These are phyloP conservation scores for Zhuliangozyma parablackwelliae DNA, from an alignment of 1,139 yeast genomes.

Conservation along the genomic window DNA sequence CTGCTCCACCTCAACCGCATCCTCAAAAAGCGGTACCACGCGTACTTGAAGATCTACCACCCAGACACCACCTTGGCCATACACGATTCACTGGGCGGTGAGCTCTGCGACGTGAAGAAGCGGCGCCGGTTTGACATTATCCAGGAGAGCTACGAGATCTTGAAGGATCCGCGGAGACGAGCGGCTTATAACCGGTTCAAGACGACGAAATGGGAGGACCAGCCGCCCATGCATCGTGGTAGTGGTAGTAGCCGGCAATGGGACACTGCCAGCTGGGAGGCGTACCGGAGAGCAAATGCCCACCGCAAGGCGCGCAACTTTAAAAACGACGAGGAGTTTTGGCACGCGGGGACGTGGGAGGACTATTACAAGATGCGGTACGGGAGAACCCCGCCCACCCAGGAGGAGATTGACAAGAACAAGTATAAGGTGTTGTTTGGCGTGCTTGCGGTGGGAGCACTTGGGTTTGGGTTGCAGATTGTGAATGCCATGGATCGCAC, in stretches of 20 bases:
- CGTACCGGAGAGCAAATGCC: slow-evolving; percentile 37
- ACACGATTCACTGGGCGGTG: slow-evolving; percentile 20
- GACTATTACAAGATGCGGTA: slow-evolving; percentile 49
- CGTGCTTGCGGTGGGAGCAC: slow-evolving; percentile 35
- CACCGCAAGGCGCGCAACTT: slow-evolving; percentile 30
- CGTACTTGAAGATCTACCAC: slow-evolving; percentile 76
- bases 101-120: slow-evolving; percentile 36
- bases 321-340: slow-evolving; percentile 43
- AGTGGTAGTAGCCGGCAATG: slow-evolving; percentile 30
- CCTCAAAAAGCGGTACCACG: slow-evolving; percentile 54
- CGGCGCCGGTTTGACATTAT: slow-evolving; percentile 63
- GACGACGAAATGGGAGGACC: slow-evolving; percentile 25
- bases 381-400: slow-evolving; percentile 35
- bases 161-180: slow-evolving; percentile 52
- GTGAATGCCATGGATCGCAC: slow-evolving; percentile 38
- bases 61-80: slow-evolving; percentile 59
- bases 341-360: slow-evolving; percentile 74
- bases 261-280: slow-evolving; percentile 22
- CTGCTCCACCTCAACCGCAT: slow-evolving; percentile 33
- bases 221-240: background rate
- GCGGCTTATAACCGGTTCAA: slow-evolving; percentile 27
- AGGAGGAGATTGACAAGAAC: slow-evolving; percentile 41
- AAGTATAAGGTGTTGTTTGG: slow-evolving; percentile 43
- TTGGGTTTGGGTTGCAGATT: slow-evolving; percentile 42
- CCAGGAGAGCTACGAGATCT: slow-evolving; percentile 68